phyloP scores from a whole-genome alignment of 345 rosid genomes.

The Mallotus nudiflorus region DNA sequence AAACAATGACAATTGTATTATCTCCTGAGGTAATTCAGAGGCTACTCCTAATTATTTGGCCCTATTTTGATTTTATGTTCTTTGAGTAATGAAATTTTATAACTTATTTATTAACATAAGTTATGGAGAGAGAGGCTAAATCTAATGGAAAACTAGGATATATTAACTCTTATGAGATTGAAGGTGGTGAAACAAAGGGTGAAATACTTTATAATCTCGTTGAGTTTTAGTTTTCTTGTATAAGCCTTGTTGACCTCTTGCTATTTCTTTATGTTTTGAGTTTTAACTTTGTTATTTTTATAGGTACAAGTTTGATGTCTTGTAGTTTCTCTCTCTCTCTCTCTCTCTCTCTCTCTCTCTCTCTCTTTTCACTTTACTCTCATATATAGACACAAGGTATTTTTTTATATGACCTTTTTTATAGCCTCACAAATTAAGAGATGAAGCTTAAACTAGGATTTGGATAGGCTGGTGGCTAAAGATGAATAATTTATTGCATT shows the following conservation, averaged over 20 bases:
- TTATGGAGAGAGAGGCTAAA: slow-evolving; percentile 85
- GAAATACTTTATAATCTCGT: slow-evolving; percentile 88
- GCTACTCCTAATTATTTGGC: slow-evolving; percentile 13
- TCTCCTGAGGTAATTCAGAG: slow-evolving; percentile 73
- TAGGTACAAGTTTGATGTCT: no score
- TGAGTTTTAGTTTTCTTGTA: slow-evolving; percentile 97
- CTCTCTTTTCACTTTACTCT: no score
- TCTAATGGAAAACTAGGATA: slow-evolving; percentile 84
- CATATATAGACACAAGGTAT: no score
- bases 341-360: no score
- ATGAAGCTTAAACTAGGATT: not conserved
- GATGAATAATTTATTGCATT: not conserved
- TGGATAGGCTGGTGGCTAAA: not conserved
- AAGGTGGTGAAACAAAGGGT: slow-evolving; percentile 94
- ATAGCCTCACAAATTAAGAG: not conserved
- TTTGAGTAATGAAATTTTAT: slow-evolving; percentile 4
- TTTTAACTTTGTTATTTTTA: not conserved
- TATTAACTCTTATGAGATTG: slow-evolving; percentile 91
- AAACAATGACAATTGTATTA: slow-evolving; percentile 76
- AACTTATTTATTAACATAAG: slow-evolving; percentile 34
- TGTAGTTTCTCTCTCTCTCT: no score
- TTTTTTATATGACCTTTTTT: no score
- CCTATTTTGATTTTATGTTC: slow-evolving; percentile 8
- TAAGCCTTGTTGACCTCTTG: slow-evolving; percentile 40
- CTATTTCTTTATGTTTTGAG: not conserved